Conservation (phyloP, 805 yeast species). For the Cyberlindnera samutprakarnensis region DNA sequence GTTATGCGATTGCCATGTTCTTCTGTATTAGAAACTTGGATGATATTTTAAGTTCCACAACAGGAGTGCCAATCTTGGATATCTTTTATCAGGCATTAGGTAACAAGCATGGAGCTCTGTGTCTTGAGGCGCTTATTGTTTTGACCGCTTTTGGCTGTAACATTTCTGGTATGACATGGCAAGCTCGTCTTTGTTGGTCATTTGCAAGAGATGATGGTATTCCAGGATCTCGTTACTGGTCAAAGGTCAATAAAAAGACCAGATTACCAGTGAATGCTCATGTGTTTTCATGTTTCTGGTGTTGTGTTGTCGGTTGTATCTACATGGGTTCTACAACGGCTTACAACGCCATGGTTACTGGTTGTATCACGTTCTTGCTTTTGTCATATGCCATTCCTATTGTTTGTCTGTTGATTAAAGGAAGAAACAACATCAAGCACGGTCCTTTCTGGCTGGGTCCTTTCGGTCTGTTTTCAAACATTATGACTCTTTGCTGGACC, state of each 20-base stretch:
- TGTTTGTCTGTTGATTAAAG: constrained; percentile 37
- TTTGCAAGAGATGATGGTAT: constrained; percentile 60
- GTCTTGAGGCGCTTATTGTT: constrained; percentile 40
- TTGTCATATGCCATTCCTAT: constrained; percentile 53
- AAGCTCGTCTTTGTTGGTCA: constrained; percentile 61
- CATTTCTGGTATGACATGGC: constrained; percentile 60
- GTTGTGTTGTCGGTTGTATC: constrained; percentile 50
- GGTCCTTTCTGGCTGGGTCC: constrained; percentile 67
- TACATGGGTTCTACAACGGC: constrained; percentile 64
- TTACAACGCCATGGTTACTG: constrained; percentile 55
- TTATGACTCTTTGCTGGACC: constrained; percentile 49
- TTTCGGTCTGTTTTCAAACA: constrained; percentile 43
- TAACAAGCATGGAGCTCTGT: constrained; percentile 47
- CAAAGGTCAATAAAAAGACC: constrained; percentile 35
- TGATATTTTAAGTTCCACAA: constrained; percentile 36
- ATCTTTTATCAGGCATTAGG: constrained; percentile 52
- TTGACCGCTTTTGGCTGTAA: constrained; percentile 52
- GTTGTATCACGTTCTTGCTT: constrained; percentile 50
- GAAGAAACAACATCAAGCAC: constrained; percentile 43
- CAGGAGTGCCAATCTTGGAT: constrained; percentile 58
- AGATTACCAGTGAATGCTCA: constrained; percentile 58
- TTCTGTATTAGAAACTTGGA: constrained; percentile 49
- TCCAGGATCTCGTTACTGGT: constrained; percentile 45
- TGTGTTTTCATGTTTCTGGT: constrained; percentile 42
- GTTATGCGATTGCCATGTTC: constrained; percentile 48